Conservation (phyloP, 495 filamentous ascomycete genomes). For the Penicillium pulvis region DNA sequence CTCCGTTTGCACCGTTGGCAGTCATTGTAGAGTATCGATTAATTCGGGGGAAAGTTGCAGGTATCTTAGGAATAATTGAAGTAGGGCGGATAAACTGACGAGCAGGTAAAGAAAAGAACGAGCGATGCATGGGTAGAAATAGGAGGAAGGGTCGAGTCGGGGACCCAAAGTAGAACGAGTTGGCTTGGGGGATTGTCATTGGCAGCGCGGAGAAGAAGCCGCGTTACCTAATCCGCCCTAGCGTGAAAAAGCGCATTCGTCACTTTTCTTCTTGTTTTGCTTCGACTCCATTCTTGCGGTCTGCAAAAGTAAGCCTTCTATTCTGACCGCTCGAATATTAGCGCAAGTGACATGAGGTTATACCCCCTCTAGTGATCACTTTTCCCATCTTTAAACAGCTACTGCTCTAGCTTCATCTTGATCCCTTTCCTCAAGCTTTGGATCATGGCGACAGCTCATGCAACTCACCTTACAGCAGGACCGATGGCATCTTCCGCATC, state of each 20-base stretch:
- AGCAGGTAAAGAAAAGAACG: constrained; percentile 12
- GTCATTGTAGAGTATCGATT: constrained; percentile 23
- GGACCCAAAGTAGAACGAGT: constrained; percentile 2
- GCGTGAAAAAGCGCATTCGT: constrained; percentile 14
- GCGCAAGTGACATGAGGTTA: constrained; percentile 7
- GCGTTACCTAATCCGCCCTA: constrained; percentile 25
- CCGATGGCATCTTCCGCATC: constrained; percentile 34
- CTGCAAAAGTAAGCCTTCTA: background rate
- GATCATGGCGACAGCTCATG: constrained; percentile 43
- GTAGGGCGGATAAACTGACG: constrained; percentile 14
- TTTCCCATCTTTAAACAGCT: constrained; percentile 2
- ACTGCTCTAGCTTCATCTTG: constrained; percentile 3
- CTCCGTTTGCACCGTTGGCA: constrained; percentile 23
- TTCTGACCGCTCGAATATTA: background rate
- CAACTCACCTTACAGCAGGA: constrained; percentile 41
- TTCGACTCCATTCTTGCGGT: constrained; percentile 3
- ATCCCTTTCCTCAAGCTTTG: constrained; percentile 16
- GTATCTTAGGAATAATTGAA: constrained; percentile 4
- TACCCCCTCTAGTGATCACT: background rate
- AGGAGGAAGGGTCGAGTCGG: background rate
- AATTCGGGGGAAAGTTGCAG: constrained; percentile 2
- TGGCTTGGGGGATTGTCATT: constrained; percentile 12
- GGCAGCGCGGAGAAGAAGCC: constrained; percentile 3
- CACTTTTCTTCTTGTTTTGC: constrained; percentile 18
- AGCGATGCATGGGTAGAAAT: constrained; percentile 20